Base-by-base conservation (phyloP, 2,329 filamentous ascomycete genomes). In the Fusarium neocosmosporiellum region DNA sequence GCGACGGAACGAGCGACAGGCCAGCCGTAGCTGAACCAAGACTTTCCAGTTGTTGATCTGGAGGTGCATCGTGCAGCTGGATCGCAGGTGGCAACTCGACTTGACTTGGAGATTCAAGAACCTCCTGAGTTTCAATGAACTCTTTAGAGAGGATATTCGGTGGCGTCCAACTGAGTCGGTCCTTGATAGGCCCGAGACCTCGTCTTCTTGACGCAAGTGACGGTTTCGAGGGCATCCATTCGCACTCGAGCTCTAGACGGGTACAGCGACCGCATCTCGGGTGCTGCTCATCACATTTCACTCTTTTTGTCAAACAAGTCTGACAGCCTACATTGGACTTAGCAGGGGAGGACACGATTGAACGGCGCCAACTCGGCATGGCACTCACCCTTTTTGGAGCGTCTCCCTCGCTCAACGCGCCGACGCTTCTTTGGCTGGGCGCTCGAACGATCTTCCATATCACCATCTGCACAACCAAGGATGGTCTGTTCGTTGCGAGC, bases 211-310 rank as follows among this genome's bases (percentile, higher is more conserved):
- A 29, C 5, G 66, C 66, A 53, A 69, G 37, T 6, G 63, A 48
- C 7, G 41, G 57, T 36, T 33, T 41, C 9, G 59, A 48, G 2
- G 34, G 18, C 1, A 41, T 14, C 66, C 66, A 69, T 46, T 66
- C 66, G 10, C 66, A 69, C 13, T 43, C 33, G 5, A 66, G 63
- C n/a, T 39, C 29, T n/a, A 69, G 63, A 6, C 66, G 66, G 11
- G 46, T 36, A 7, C 66, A 69, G 4, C 66, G 66, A 4, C 39
- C 53, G 29, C 66, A 69, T 18, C 10, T 27, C 7, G 63, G 63
- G 18, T 24, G 66, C 29, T 58, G 31, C 24, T 69, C 66, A 39
- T 69, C 66, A n/a, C 66, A 69, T 20, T 69, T 69, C 22, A 69
- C 63, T 20, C 43, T 54, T 53, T 69, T 69, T 13, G 36, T 43